Evolutionary conservation across 805 yeast genomes (phyloP).

Genomic region (Komagataella pastoris): DNA sequence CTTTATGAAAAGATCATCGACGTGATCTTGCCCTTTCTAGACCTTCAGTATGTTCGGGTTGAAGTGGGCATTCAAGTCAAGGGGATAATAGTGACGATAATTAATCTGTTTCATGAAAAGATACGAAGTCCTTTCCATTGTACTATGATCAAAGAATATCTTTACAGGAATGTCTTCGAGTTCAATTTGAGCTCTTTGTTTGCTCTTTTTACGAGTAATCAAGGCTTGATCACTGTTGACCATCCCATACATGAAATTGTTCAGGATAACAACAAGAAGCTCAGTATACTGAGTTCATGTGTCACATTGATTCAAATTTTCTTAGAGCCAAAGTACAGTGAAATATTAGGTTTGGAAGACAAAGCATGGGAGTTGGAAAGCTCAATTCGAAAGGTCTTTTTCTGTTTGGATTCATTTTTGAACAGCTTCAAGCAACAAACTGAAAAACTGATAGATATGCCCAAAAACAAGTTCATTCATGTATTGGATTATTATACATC

Average conservation of each 20-base stretch:
- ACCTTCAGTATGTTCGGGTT: background rate
- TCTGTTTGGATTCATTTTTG: background rate
- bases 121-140: background rate
- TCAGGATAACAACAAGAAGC: background rate
- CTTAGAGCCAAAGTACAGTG: background rate
- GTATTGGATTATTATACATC: background rate
- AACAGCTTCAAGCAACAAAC: background rate
- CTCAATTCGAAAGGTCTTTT: background rate
- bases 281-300: constrained; percentile 1
- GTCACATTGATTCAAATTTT: constrained; percentile 1
- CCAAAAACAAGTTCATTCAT: background rate
- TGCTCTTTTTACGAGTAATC: background rate
- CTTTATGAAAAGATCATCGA: background rate
- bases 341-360: constrained; percentile 1
- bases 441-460: background rate
- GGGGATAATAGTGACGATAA: background rate
- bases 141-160: background rate
- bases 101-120: constrained; percentile 1
- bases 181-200: background rate
- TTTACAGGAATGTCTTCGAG: background rate
- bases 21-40: constrained; percentile 1
- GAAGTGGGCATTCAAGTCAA: constrained; percentile 1
- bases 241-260: background rate
- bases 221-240: background rate
- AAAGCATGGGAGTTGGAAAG: background rate